phyloP scores from a whole-genome alignment of 306 rosid species.

The Pyrus bretschneideri region DNA sequence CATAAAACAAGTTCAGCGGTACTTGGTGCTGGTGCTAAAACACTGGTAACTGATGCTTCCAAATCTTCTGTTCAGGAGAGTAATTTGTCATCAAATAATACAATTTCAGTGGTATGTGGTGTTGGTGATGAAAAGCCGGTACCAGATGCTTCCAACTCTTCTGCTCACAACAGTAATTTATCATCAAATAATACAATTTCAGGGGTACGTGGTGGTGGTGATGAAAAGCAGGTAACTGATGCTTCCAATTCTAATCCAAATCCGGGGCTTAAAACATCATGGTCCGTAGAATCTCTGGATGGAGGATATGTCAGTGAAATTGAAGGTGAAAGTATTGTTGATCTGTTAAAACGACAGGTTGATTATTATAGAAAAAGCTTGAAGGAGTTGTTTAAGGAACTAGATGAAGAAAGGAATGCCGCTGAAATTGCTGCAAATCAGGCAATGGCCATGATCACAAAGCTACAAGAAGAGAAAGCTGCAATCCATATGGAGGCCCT shows the following conservation, averaged over 20 bases:
- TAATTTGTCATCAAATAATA: slow-evolving; percentile 19
- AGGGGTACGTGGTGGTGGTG: slow-evolving; percentile 6
- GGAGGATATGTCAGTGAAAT: slow-evolving; percentile 45
- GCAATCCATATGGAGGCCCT: slow-evolving; percentile 82
- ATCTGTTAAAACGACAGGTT: slow-evolving; percentile 45
- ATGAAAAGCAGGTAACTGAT: slow-evolving; percentile 25
- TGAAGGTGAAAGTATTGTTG: slow-evolving; percentile 58
- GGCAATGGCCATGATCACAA: slow-evolving; percentile 95
- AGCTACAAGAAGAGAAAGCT: slow-evolving; percentile 94
- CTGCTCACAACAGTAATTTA: slow-evolving; percentile 16
- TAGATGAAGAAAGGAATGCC: slow-evolving; percentile 87
- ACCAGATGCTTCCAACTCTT: neutral
- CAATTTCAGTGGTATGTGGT: neutral
- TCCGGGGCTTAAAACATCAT: slow-evolving; percentile 30
- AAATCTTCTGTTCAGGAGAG: slow-evolving; percentile 11
- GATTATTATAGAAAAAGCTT: slow-evolving; percentile 52
- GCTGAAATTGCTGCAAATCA: slow-evolving; percentile 69
- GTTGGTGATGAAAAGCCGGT: neutral
- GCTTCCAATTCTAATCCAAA: slow-evolving; percentile 23
- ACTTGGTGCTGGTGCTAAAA: neutral
- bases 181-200: slow-evolving; percentile 25
- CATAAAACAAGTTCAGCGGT: neutral
- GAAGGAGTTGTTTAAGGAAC: slow-evolving; percentile 46
- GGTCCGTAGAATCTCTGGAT: slow-evolving; percentile 45
- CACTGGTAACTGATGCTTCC: neutral